Percentiles rank a stretch among this genome's conserved stretches.
Conservation (phyloP, 192 early-diverging fungal species). For the Coemansia sp. region DNA sequence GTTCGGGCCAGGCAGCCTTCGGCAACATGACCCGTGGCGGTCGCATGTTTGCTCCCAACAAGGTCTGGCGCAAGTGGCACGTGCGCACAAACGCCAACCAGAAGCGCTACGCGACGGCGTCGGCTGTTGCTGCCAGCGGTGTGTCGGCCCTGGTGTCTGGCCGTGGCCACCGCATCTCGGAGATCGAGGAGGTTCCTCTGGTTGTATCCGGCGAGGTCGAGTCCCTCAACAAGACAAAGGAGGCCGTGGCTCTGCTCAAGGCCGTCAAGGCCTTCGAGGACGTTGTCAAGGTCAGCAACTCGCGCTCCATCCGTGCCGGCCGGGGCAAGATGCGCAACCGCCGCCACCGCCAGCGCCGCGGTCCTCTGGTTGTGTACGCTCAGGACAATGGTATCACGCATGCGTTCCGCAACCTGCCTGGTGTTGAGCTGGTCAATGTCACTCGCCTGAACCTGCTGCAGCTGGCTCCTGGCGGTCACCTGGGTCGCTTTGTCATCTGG, state of each 20-base stretch:
- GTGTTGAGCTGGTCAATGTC: constrained; percentile 93
- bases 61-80: constrained; percentile 99
- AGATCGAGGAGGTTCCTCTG: constrained; percentile 92
- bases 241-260: constrained; percentile 87
- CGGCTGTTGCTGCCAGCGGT: constrained; percentile 93
- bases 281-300: constrained; percentile 90
- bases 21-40: constrained; percentile 99
- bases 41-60: constrained; percentile 99
- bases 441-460: constrained; percentile 94
- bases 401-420: constrained; percentile 98
- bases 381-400: constrained; percentile 90
- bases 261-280: constrained; percentile 90
- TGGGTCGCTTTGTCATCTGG: constrained; percentile 99
- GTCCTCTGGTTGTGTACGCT: constrained; percentile 94
- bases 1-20: constrained; percentile 97
- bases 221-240: constrained; percentile 87
- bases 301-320: constrained; percentile 95
- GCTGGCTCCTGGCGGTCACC: constrained; percentile 96
- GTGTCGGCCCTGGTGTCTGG: constrained; percentile 88
- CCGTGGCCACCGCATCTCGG: constrained; percentile 93
- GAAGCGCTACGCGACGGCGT: constrained; percentile 95
- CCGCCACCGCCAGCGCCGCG: constrained; percentile 92
- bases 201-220: constrained; percentile 80
- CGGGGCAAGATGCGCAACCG: constrained; percentile 96
- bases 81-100: constrained; percentile 98